Evolutionary conservation across 306 rosid genomes (phyloP).

Genomic region (Prunus fruticosa): DNA sequence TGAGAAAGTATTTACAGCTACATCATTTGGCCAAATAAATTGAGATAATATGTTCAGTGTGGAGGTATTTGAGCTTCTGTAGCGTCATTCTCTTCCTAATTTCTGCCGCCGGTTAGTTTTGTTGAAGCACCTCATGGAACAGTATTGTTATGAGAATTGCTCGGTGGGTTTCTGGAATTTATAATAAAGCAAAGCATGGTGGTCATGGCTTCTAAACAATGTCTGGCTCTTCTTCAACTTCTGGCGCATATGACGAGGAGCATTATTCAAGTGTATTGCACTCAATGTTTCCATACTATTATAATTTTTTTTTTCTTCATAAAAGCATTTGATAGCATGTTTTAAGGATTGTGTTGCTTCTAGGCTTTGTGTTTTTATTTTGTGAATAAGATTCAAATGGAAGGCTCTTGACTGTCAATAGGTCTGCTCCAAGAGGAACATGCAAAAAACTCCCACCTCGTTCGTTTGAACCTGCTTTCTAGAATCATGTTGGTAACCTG

Average conservation of each 20-base stretch:
- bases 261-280: not conserved
- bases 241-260: no score
- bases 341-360: not conserved
- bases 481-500: conserved; percentile 77
- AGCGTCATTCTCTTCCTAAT: not conserved
- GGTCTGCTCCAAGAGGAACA: conserved; percentile 80
- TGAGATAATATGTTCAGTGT: not conserved
- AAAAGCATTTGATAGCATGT: not conserved
- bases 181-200: no score
- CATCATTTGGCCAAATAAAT: not conserved
- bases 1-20: not conserved
- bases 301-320: no score
- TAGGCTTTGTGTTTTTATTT: conserved; percentile 1
- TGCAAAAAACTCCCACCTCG: conserved; percentile 56
- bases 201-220: no score
- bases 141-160: not conserved
- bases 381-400: conserved; percentile 63
- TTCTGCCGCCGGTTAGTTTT: not conserved
- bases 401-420: conserved; percentile 72
- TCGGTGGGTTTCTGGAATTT: no score
- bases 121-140: not conserved
- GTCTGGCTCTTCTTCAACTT: no score
- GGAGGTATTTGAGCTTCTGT: not conserved
- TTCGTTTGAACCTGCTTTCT: conserved; percentile 29
- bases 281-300: not conserved